These are phyloP conservation scores for Vanrija sp. DNA, from an alignment of 1,284 basidiomycete species.

Conservation along the genomic window DNA sequence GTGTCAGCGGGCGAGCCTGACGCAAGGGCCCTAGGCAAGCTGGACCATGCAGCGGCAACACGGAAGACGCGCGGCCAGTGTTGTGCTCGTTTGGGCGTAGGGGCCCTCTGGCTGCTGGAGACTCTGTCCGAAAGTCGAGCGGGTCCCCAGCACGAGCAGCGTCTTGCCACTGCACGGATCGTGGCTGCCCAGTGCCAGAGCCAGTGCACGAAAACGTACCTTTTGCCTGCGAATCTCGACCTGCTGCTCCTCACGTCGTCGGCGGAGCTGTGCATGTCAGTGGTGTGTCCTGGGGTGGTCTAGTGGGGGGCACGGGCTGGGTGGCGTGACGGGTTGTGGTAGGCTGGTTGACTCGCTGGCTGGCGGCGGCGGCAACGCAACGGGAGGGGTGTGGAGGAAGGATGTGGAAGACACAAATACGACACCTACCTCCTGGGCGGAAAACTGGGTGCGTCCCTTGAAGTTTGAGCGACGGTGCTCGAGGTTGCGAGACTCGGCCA, in stretches of 20 bases:
- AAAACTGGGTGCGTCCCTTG: conserved; percentile 51
- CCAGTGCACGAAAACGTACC: conserved; percentile 28
- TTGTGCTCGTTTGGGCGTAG: no score
- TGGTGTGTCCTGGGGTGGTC: not conserved
- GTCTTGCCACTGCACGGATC: no score
- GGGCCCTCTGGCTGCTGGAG: no score
- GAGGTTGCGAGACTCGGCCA: conserved; percentile 43
- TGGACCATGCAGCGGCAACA: not conserved
- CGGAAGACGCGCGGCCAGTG: not conserved
- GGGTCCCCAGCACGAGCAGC: no score
- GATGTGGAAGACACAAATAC: not conserved
- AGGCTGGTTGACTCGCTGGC: not conserved
- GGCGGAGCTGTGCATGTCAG: conserved; percentile 59
- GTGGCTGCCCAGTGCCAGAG: not conserved
- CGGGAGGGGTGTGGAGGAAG: not conserved
- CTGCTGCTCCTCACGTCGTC: conserved; percentile 92
- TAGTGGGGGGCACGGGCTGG: not conserved
- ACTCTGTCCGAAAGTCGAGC: no score
- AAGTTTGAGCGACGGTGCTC: conserved; percentile 49
- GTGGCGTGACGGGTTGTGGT: not conserved
- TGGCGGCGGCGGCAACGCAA: not conserved
- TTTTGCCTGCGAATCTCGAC: conserved; percentile 96
- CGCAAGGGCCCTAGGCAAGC: not conserved
- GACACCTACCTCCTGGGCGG: conserved; percentile 44
- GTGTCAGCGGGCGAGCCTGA: no score